These are phyloP conservation scores for Exidia glandulosa DNA, from an alignment of 768 basidiomycete genomes.

Conservation along the genomic window DNA sequence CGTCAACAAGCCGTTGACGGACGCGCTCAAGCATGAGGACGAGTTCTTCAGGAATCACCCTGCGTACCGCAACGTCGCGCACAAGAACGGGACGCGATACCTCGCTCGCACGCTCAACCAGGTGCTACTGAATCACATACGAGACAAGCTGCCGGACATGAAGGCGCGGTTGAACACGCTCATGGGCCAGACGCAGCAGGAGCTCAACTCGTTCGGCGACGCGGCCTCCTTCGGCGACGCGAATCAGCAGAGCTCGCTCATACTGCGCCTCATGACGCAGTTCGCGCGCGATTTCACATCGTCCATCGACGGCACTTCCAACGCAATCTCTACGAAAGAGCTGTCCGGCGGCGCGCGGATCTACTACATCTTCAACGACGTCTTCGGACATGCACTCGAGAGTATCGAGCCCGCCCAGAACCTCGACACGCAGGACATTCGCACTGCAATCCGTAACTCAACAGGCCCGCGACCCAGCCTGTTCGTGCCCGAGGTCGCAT, in stretches of 20 bases:
- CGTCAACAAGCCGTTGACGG: constrained; percentile 69
- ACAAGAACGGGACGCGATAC: constrained; percentile 95
- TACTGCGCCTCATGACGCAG: constrained; percentile 95
- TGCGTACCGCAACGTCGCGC: constrained; percentile 90
- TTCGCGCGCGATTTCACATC: constrained; percentile 95
- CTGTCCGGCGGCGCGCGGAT: constrained; percentile 95
- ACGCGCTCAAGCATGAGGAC: constrained; percentile 72
- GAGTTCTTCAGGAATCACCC: constrained; percentile 88
- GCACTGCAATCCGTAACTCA: constrained; percentile 96
- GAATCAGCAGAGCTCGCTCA: constrained; percentile 82
- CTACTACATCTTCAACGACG: constrained; percentile 99
- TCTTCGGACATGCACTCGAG: constrained; percentile 86
- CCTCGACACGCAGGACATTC: constrained; percentile 87
- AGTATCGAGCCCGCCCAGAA: constrained; percentile 86
- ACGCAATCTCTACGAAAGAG: constrained; percentile 96
- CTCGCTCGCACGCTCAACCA: constrained; percentile 89
- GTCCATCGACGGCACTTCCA: constrained; percentile 92
- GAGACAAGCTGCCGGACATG: constrained; percentile 99
- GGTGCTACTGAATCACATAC: constrained; percentile 93
- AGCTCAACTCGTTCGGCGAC: constrained; percentile 93
- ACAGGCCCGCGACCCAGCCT: constrained; percentile 93
- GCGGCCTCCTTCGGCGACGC: constrained; percentile 84
- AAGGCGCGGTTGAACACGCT: constrained; percentile 94
- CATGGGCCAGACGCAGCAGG: constrained; percentile 99
- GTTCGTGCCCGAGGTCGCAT: constrained; percentile 95